A percentile compares a stretch with the other conserved stretches of the same genome.
These are phyloP conservation scores for Hippophae tibetana DNA, from an alignment of 306 rosid genomes.

Conservation along the genomic window DNA sequence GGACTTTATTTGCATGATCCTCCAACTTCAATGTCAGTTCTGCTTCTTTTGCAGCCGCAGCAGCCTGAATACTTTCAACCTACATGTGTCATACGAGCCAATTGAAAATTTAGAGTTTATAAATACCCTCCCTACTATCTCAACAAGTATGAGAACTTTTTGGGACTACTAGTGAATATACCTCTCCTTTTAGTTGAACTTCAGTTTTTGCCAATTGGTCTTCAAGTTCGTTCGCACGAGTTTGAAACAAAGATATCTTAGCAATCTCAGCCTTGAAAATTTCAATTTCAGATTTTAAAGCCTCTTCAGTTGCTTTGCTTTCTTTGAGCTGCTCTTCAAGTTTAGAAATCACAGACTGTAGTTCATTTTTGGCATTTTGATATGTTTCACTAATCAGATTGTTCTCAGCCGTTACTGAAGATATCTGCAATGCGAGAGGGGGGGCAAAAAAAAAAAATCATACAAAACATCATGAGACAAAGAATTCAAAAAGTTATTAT, in stretches of 20 bases:
- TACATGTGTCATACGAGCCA: conserved; percentile 26
- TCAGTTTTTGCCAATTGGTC: conserved; percentile 47
- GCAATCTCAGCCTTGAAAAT: conserved; percentile 50
- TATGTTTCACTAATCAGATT: conserved; percentile 57
- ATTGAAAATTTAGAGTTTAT: not conserved
- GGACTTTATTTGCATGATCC: conserved; percentile 38
- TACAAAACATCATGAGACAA: not conserved
- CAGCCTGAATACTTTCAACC: conserved; percentile 51
- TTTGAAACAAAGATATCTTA: conserved; percentile 52
- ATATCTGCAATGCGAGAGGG: conserved; percentile 39
- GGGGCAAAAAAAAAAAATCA: not conserved
- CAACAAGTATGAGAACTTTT: not conserved
- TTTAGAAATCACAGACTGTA: conserved; percentile 43
- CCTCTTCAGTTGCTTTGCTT: conserved; percentile 43
- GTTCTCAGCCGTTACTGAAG: conserved; percentile 69
- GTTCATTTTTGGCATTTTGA: conserved; percentile 62
- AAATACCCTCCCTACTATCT: not conserved
- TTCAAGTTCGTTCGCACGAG: conserved; percentile 50
- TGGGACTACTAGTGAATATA: conserved; percentile 19
- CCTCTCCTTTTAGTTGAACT: conserved; percentile 64
- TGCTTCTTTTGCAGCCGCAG: conserved; percentile 52
- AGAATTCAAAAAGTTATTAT: conserved; percentile 3
- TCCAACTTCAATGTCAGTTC: conserved; percentile 54
- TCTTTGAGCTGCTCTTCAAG: conserved; percentile 71
- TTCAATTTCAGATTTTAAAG: conserved; percentile 52